Conservation (phyloP, 2,329 filamentous ascomycete species). For the Colletotrichum salicis region DNA sequence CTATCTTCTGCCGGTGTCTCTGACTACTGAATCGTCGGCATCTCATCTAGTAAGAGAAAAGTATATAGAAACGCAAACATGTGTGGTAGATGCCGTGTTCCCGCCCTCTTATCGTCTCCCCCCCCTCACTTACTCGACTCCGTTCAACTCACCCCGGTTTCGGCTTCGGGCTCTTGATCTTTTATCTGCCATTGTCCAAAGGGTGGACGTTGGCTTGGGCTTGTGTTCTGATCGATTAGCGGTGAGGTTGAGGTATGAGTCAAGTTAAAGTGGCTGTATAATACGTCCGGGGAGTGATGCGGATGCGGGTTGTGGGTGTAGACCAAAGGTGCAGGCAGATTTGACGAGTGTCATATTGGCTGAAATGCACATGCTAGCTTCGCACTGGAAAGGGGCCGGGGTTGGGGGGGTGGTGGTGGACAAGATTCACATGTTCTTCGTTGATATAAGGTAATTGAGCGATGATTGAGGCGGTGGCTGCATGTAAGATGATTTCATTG, state of each 20-base stretch:
- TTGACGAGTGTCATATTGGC: not conserved
- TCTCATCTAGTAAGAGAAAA: not conserved
- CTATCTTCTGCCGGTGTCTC: not conserved
- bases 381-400: not conserved
- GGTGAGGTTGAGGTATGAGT: conserved; percentile 8
- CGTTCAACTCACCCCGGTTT: no score
- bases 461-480: not conserved
- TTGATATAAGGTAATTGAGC: not conserved
- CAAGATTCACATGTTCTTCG: conserved; percentile 12
- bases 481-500: not conserved
- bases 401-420: no score
- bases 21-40: not conserved
- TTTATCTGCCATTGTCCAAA: not conserved
- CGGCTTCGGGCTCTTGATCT: no score
- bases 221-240: conserved; percentile 17
- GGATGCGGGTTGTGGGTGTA: not conserved
- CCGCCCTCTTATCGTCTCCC: not conserved
- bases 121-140: not conserved
- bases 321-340: not conserved
- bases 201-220: not conserved
- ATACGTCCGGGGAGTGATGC: not conserved
- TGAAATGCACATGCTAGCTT: not conserved
- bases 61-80: not conserved
- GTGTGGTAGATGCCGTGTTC: not conserved
- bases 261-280: not conserved